Percentiles rank a stretch among this genome's conserved stretches.
Conservation (phyloP, 202 grass and related monocot species). For the Thinopyrum obtusiflorum region DNA sequence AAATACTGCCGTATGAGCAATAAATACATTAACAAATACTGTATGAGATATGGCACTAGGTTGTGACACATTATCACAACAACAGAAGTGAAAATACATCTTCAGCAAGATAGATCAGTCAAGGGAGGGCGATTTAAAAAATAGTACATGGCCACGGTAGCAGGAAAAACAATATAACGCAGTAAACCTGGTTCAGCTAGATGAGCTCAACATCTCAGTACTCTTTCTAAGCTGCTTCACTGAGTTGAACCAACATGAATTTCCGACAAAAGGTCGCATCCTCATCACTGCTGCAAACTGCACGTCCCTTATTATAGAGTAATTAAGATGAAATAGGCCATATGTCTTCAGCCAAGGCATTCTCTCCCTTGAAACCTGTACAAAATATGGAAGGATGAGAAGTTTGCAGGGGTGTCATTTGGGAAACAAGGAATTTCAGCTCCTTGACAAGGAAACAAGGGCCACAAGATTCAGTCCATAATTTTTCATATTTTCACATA, state of each 20-base stretch:
- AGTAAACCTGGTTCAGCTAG: neutral
- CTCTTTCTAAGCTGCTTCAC: neutral
- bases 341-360: neutral
- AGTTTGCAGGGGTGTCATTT: neutral
- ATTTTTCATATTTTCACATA: neutral
- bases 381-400: neutral
- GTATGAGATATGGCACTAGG: neutral
- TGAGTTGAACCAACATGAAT: neutral
- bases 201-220: neutral
- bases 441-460: neutral
- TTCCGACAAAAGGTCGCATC: neutral
- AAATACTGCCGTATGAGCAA: neutral
- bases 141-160: neutral
- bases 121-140: neutral
- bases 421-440: neutral
- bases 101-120: neutral
- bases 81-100: neutral
- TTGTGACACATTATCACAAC: neutral
- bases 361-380: neutral
- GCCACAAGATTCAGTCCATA: neutral
- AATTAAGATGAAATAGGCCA: slow-evolving; percentile 1
- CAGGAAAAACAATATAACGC: neutral
- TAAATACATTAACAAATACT: neutral
- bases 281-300: neutral
- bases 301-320: neutral